Base-by-base conservation (phyloP, 2,329 filamentous ascomycete genomes). In the Penicillium polonicum region DNA sequence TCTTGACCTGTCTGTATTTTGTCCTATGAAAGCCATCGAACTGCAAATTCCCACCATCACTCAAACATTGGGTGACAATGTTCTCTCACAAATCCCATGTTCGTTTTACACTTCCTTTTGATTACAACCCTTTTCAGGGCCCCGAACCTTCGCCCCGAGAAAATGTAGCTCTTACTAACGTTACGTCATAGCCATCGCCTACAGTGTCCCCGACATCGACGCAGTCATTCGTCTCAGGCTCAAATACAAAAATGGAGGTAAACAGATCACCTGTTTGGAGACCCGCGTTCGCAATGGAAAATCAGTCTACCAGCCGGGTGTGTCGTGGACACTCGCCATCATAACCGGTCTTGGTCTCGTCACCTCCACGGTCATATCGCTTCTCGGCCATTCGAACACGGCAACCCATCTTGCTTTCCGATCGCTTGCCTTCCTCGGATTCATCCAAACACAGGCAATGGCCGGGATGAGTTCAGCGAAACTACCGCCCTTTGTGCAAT, bases 401-500 rank as follows among this genome's bases (percentile, higher is more conserved):
- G 92, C 93, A 50, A 91, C 93, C 48, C 93, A 97, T 75, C 89
- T 97, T 62, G 92, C 92, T 53, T 89, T 92, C 60, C 96, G 95
- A 71, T 91, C 93, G 4, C 83, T 97, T 63, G 92, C 92, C 17
- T 86, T 97, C 42, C 95, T 96, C 72, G 86, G 89, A 60, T 97
- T 94, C 76, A 96, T 97, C 82, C 93, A 97, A 76, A 87, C 90
- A 7, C 92, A 96, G 77, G 92, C 93, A 29, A 91, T 97, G 76
- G 82, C 95, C 67, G 92, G 92, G 61, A 87, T 96, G 75, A 90
- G 88, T 52, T 85, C 88, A 15, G 87, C 96, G 13, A 80, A 82
- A 43, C 82, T 96, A 49, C 93, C 93, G 5, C 93, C 93, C 0
- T 90, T 96, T 59, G 93, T 95, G 51, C 84, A 90, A 68, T 84